Base-by-base conservation (phyloP, 116 monocot species). In the Iris pallida region DNA sequence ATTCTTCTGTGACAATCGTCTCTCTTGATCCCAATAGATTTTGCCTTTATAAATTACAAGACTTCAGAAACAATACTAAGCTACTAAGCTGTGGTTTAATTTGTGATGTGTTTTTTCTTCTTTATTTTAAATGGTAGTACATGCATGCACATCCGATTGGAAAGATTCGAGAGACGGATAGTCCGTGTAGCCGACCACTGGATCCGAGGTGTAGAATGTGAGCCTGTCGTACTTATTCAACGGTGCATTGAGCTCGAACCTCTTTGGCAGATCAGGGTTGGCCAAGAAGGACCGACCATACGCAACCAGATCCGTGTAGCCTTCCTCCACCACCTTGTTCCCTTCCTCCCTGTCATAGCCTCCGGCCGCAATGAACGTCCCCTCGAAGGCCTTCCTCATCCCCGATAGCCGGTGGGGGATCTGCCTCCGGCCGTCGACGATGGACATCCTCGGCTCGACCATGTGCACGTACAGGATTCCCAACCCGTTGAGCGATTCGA, bases 141-240 rank as follows among this genome's bases (percentile, higher is more conserved):
- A 12, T 30, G 0, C 30, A 30, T 30, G n/a, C n/a, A n/a, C n/a
- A n/a, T 30, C 30, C 30, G 30, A 30, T 30, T 30, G 30, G 30
- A 30, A 30, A 30, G n/a, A n/a, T n/a, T 63, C 16, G 15, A 65
- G 65, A 49, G 49, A 49, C 15, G 65, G 48, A 20, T 49, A 65
- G 4, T 65, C 65, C 3, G 64, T 64, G 42, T 64, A 64, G 17
- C 49, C 49, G 19, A 65, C 5, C 6, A 65, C 47, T 0, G 49
- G 49, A 49, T 65, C 48, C 8, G 51, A 52, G 51, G 14, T 10
- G 5, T 52, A 52, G 51, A 52, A 52, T 10, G 51, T 52, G 12
- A 0, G 8, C 5, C 51, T 8, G 6, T 52, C 51, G 51, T 52
- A 52, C 51, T 52, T 52, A 52, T 52, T 52, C 51, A 52, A 14